Conservation (phyloP, 768 basidiomycete genomes). For the Cystoderma amianthinum region DNA sequence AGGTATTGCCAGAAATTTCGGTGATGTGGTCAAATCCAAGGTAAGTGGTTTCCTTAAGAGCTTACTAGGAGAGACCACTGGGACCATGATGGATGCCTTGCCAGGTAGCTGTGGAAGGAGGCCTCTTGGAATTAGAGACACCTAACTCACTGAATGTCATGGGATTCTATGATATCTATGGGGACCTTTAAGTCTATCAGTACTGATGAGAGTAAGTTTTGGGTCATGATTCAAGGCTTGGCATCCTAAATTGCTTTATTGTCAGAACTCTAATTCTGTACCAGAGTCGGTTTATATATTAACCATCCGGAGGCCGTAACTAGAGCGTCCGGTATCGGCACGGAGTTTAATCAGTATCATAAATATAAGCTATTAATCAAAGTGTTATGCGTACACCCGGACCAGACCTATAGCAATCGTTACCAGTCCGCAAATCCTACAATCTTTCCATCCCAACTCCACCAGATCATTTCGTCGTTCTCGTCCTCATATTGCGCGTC, state of each 20-base stretch:
- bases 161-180: neutral
- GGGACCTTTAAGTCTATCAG: neutral
- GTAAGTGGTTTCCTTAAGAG: conserved; percentile 1
- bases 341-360: neutral
- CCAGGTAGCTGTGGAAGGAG: conserved; percentile 1
- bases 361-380: neutral
- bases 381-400: neutral
- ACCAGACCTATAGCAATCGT: conserved; percentile 4
- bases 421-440: conserved; percentile 47
- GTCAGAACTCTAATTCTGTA: too few relatives aligned
- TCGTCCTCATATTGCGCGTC: too few relatives aligned
- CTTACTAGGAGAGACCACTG: too few relatives aligned
- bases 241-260: too few relatives aligned
- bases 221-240: neutral
- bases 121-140: conserved; percentile 1
- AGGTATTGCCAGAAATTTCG: conserved; percentile 6
- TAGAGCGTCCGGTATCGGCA: too few relatives aligned
- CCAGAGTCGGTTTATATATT: too few relatives aligned
- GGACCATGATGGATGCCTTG: neutral
- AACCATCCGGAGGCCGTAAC: too few relatives aligned
- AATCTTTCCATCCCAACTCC: conserved; percentile 54
- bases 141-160: neutral
- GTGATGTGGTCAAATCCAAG: conserved; percentile 2
- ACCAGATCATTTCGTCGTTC: conserved; percentile 52
- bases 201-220: neutral